Percentiles rank a stretch among this genome's conserved stretches.
Conservation (phyloP, 2,329 filamentous ascomycete genomes). For the Pseudogymnoascus sp. region DNA sequence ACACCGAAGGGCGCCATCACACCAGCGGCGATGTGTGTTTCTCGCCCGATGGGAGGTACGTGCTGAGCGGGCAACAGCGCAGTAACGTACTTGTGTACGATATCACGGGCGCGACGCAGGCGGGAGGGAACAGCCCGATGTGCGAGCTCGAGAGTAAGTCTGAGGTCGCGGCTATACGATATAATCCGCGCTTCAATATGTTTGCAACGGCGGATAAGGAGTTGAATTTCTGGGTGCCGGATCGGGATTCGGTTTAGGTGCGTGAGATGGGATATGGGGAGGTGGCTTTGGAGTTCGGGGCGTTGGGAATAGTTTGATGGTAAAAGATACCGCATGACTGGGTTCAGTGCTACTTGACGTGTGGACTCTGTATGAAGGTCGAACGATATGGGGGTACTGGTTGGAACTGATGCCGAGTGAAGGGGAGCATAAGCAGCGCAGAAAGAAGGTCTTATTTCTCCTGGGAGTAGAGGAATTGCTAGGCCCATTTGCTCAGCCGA, state of each 20-base stretch:
- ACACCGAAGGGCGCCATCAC: neutral
- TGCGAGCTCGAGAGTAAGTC: constrained; percentile 58
- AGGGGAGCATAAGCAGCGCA: neutral
- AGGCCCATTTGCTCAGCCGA: neutral
- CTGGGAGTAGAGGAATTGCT: neutral
- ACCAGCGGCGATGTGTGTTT: constrained; percentile 78
- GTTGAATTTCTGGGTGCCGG: constrained; percentile 68
- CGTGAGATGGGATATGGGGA: neutral
- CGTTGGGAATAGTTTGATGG: neutral
- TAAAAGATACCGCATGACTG: neutral
- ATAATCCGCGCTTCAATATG: constrained; percentile 88
- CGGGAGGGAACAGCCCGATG: constrained; percentile 44
- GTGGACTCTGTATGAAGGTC: neutral
- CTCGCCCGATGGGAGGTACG: constrained; percentile 78
- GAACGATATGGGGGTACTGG: neutral
- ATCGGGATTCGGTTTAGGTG: constrained; percentile 35
- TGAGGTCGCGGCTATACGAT: constrained; percentile 67
- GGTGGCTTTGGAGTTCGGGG: neutral
- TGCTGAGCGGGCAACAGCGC: constrained; percentile 68
- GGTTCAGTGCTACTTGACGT: neutral
- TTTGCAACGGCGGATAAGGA: constrained; percentile 85
- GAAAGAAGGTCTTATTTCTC: neutral
- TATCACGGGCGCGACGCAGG: constrained; percentile 30
- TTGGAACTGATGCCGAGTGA: neutral
- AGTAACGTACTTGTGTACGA: constrained; percentile 82